phyloP scores from a whole-genome alignment of 805 yeast genomes.

The Teunomyces cretensis region DNA sequence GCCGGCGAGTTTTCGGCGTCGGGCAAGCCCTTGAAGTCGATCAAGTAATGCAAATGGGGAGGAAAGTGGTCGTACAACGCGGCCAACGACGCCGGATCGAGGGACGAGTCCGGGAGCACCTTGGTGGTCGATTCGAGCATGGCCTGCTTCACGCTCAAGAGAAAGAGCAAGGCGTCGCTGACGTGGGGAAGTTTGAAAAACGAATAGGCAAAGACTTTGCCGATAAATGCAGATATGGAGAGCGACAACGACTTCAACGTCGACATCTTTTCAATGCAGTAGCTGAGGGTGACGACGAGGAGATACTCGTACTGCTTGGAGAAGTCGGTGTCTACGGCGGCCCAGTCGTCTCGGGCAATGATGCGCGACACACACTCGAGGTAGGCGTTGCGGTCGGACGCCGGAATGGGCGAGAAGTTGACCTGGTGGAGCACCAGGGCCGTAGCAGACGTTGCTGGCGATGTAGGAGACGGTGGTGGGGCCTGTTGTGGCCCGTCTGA shows the following conservation, averaged over 20 bases:
- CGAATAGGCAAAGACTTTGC: slow-evolving; percentile 67
- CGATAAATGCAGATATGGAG: slow-evolving; percentile 63
- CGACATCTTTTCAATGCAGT: slow-evolving; percentile 47
- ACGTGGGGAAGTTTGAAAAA: slow-evolving; percentile 56
- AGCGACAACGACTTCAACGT: slow-evolving; percentile 51
- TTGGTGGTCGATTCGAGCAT: slow-evolving; percentile 31
- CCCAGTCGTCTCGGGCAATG: slow-evolving; percentile 49
- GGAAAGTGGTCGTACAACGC: slow-evolving; percentile 23
- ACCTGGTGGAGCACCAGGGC: slow-evolving; percentile 42
- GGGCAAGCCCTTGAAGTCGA: slow-evolving; percentile 30
- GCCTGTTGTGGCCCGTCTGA: neutral
- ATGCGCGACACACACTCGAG: slow-evolving; percentile 55
- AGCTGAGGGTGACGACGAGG: slow-evolving; percentile 54
- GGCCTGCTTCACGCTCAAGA: slow-evolving; percentile 53
- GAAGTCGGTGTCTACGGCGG: slow-evolving; percentile 22
- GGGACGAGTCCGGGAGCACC: slow-evolving; percentile 3
- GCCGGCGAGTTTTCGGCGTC: slow-evolving; percentile 23
- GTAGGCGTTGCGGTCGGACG: slow-evolving; percentile 51
- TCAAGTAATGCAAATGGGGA: slow-evolving; percentile 25
- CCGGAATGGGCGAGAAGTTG: slow-evolving; percentile 29
- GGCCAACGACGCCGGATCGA: neutral
- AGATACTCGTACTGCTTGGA: slow-evolving; percentile 26
- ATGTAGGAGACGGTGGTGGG: neutral
- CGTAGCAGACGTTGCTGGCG: slow-evolving; percentile 11
- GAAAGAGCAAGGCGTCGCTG: slow-evolving; percentile 55